Base-by-base conservation (phyloP, 2,329 filamentous ascomycete species). In the Paecilomyces sp. region DNA sequence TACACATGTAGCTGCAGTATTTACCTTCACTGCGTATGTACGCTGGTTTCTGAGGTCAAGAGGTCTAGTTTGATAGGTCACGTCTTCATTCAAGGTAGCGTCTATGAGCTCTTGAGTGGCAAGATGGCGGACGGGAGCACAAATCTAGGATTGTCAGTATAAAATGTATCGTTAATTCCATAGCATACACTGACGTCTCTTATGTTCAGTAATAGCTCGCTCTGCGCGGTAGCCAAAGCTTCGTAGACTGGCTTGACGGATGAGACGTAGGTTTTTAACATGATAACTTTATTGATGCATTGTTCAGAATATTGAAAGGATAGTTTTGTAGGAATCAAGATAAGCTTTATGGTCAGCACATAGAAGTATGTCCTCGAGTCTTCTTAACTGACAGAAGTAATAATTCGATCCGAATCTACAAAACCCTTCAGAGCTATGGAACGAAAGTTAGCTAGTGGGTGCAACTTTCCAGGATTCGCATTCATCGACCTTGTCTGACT, bases 11-110 rank as follows among this genome's bases (percentile, higher is more conserved):
- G 18, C 15, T n/a, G 36, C 15, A 50, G 25, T 9, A 13, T 51
- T 25, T 56, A 62, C 62, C 33, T 89, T 94, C 33, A 97, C 88
- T 24, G 93, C 93, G 76, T 95, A 97, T 0, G 89, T 90, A 63
- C 93, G 83, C 70, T 97, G 93, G 62, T 97, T 96, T 13, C 92
- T 85, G 59, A 96, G 80, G 62, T 97, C 93, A 3, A 97, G 80
- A 0, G 94, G 88, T 24, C 88, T 85, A 54, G 83, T 90, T 60
- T 90, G 88, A 65, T 89, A 95, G 0, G 82, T 84, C 0, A 92
- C 90, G 70, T 96, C 90, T 8, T 89, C 83, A 63, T 97, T 94
- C 65, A 99, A 87, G 0, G 85, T 85, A 13, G 80, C 76, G 53
- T 83, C 77, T 57, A 99, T 92, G 1, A 89, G 75, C 1, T 82